Base-by-base conservation (phyloP, 2,329 filamentous ascomycete species). In the Claviceps purpurea region DNA sequence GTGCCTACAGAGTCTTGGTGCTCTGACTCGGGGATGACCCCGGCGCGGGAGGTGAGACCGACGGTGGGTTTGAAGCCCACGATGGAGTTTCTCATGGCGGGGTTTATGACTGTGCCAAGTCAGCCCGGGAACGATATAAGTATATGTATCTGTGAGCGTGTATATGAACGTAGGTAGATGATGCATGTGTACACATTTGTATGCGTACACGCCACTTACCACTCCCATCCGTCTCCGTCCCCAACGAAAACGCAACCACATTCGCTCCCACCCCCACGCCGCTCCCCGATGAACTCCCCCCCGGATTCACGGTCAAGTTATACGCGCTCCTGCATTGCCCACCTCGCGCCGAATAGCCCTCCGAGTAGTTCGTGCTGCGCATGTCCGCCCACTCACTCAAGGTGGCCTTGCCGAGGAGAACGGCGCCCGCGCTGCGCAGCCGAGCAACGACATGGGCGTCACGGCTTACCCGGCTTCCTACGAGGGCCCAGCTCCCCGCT, bases 41-140 rank as follows among this genome's bases (percentile, higher is more conserved):
- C 79, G 20, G 68, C 72, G 16, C 83, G 71, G 8, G 84, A 87
- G 0, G 83, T 87, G 49, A 87, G 65, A 0, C 85, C 85, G 5
- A 89, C 82, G 1, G 84, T 89, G 1, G 85, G 84, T 66, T 89
- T 89, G 63, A 89, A 77, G 3, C 85, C 85, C 1, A 89, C 83
- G 2, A 89, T 62, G 2, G 73, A 76, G 60, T 85, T 87, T 4
- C 82, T 71, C 62, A 84, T 77, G 1, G 85, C 84, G 0, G 86
- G 86, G 62, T 79, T 82, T 60, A 88, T 87, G 16, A 89, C 74
- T 70, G 7, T 18, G n/a, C 8, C 20, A 10, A 22, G 47, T 40
- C 30, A 38, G 26, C 30, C 20, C 11, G 30, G 11, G 30, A 11
- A 34, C 10, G 30, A 34, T 34, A 34, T 30, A 11, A 7, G 30